Conservation (phyloP, 208 protist genomes). For the Trypanosoma melophagium region DNA sequence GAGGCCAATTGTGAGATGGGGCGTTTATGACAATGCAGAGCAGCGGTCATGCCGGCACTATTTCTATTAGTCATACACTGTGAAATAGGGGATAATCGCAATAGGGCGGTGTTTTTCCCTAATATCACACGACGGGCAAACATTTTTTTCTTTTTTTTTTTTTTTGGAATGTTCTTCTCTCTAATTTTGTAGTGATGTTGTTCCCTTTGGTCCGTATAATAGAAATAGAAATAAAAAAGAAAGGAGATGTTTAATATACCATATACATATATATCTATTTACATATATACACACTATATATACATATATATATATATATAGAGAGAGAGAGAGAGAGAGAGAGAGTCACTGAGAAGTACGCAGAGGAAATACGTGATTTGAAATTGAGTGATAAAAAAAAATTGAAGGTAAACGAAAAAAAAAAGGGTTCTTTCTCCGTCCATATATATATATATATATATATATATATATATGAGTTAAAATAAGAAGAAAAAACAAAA, state of each 20-base stretch:
- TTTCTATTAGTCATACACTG: not conserved
- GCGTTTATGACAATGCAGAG: constrained; percentile 2
- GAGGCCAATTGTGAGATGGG: constrained; percentile 25
- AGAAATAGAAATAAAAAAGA: too few relatives aligned
- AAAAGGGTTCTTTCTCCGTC: too few relatives aligned
- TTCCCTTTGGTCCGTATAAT: not conserved
- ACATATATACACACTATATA: too few relatives aligned
- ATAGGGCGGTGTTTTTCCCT: not conserved
- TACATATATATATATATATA: too few relatives aligned
- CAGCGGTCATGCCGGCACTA: not conserved
- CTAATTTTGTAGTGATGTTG: not conserved
- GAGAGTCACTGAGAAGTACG: not conserved
- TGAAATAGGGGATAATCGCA: not conserved
- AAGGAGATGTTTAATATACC: too few relatives aligned
- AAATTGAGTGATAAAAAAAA: too few relatives aligned
- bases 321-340: not conserved
- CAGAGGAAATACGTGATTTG: too few relatives aligned
- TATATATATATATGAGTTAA: constrained; percentile 25
- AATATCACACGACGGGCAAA: constrained; percentile 3
- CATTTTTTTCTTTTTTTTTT: constrained; percentile 15
- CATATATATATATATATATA: too few relatives aligned
- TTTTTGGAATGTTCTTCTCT: too few relatives aligned
- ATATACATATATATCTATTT: too few relatives aligned
- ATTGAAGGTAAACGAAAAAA: constrained; percentile 14
- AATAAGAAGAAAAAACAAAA: constrained; percentile 2